Base-by-base conservation (phyloP, 2,329 filamentous ascomycete species). In the Pseudocercospora musae region DNA sequence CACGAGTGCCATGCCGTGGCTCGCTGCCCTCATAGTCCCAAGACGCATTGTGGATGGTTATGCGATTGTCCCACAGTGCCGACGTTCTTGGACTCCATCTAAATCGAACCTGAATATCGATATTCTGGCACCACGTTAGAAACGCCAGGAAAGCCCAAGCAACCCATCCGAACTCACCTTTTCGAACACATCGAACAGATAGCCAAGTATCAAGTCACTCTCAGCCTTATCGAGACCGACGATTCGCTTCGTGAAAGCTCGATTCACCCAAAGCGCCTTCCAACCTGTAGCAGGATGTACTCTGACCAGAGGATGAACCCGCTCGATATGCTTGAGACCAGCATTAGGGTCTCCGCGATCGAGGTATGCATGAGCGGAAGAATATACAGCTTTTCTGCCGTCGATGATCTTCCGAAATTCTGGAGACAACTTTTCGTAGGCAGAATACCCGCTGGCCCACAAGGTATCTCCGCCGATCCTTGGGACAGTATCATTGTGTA, bases 191-290 rank as follows among this genome's bases (percentile, higher is more conserved):
- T 89, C 81, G 65, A 80, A 90, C 33, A 91, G 74, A 62, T 90
- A 90, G 27, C 82, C 81, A 9, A 91, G 77, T 13, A 91, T 87
- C 0, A 85, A 66, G 67, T 91, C 88, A 61, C 87, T 90, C 75
- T 91, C 89, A 0, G 81, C 85, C 63, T 84, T 84, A 68, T 91
- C 88, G 0, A 91, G 74, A 0, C 88, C 89, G 0, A 91, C 84
- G 53, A 91, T 91, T 0, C 83, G 80, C 5, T 82, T 81, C 0
- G 88, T 91, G 82, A 91, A 87, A 1, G 85, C 79, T 2, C 88
- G 82, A 72, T 91, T 91, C 0, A 91, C 89, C 80, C 83, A 91
- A 0, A 91, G 79, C 0, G 87, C 81, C 74, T 90, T 91, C 89
- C 89, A 91, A 0, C 88, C 89, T 0, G 89, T 91, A 0, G 85